Evolutionary conservation across 2,329 filamentous ascomycete genomes (phyloP), one percentile per base, ranked within the genome.

Genomic region (Apiospora malaysiana): DNA sequence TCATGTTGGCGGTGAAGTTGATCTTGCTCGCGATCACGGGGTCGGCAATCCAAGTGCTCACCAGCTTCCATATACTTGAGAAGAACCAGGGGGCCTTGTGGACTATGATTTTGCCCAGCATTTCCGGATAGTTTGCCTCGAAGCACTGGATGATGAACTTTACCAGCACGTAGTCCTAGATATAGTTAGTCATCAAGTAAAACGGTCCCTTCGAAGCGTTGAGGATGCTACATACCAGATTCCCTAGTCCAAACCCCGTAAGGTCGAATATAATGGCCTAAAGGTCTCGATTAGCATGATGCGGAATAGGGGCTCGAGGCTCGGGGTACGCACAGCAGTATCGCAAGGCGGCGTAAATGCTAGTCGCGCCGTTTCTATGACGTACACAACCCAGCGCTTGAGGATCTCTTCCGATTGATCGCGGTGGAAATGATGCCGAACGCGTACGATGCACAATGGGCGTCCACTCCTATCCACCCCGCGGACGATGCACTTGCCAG

Each of bases 141-240:
- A 98, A 98, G 81, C 94, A 97, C 82, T 97, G 97, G 81, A 98
- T 97, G 92, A 98, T 97, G 84, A 98, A 98, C 79, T 97, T 98
- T 68, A 98, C 93, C 1, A 95, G 95, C 0, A 92, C 89, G 81
- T 98, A 98, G 81, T 98, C 95, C 90, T 92, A 72, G n/a, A 37
- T 47, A 37, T 1, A 56, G 51, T 59, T 16, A 59, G 51, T 37
- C 16, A 56, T 32, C 27, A 66, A 37, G 70, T 76, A 23, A 75
- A 73, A 46, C 23, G 16, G 27, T 7, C 16, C 18, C 14, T 37
- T 9, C 10, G 9, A 68, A 71, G 16, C 37, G 46, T 27, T 49
- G 12, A 25, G 16, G 12, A 18, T 23, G 47, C 6, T 32, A 1
- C 49, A 1, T 82, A 91, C 89, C 95, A 98, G 97, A 82, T 98